These are phyloP conservation scores for Euphrasia confusa DNA, from an alignment of 257 asterid species.

Conservation along the genomic window DNA sequence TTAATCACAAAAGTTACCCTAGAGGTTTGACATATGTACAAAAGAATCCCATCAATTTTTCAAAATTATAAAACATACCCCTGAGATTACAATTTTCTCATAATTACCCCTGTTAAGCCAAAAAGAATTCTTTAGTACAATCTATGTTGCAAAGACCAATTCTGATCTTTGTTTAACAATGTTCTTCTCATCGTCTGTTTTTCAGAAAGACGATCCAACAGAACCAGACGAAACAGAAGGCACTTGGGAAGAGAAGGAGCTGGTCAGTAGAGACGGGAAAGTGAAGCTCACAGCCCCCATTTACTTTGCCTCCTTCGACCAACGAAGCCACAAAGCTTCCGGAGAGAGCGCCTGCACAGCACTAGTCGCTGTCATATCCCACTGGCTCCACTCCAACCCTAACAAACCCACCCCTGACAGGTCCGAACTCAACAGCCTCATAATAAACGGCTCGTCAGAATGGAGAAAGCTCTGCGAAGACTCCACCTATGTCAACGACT, in stretches of 20 bases:
- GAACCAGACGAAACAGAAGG: conserved; percentile 24
- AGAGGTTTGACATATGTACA: too few species aligned
- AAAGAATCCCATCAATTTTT: too few species aligned
- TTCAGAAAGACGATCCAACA: background rate
- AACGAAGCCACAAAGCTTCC: conserved; percentile 59
- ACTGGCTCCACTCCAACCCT: conserved; percentile 58
- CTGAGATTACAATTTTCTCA: too few species aligned
- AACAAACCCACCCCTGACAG: conserved; percentile 37
- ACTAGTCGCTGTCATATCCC: conserved; percentile 55
- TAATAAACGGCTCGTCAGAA: conserved; percentile 61
- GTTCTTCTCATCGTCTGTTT: background rate
- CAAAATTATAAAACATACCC: too few species aligned
- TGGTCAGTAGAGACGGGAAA: conserved; percentile 56
- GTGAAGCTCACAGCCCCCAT: conserved; percentile 44
- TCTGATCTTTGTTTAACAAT: too few species aligned
- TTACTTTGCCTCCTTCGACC: conserved; percentile 74
- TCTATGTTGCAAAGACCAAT: too few species aligned
- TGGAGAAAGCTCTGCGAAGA: conserved; percentile 62
- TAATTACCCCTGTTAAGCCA: too few species aligned
- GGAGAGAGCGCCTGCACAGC: conserved; percentile 78
- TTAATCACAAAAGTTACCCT: too few species aligned
- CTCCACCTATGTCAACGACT: conserved; percentile 30
- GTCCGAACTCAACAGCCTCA: conserved; percentile 49
- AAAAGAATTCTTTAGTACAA: too few species aligned
- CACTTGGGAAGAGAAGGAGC: conserved; percentile 54